Percentiles rank a stretch among this genome's conserved stretches.
Evolutionary conservation across 768 basidiomycete genomes (phyloP).

Genomic region (Mycena kentingensis): DNA sequence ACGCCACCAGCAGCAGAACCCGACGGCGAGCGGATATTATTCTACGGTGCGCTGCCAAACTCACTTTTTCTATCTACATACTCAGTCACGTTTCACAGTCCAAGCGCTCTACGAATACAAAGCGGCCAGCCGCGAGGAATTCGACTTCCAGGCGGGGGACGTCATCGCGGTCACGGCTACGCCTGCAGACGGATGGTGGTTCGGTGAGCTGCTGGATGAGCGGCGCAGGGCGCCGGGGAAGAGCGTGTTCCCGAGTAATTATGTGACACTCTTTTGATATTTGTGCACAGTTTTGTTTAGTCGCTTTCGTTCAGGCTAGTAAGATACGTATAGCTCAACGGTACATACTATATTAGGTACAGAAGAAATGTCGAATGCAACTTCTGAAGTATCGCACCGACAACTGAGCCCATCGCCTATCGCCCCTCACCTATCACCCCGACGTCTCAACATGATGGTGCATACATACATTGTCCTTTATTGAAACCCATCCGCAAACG

Average conservation of each 20-base stretch:
- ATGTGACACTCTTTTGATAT: conserved; percentile 71
- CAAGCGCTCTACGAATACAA: conserved; percentile 89
- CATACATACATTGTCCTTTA: too few species aligned
- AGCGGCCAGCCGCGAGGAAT: conserved; percentile 87
- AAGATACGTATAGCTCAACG: too few species aligned
- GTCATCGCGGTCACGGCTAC: conserved; percentile 94
- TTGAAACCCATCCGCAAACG: too few species aligned
- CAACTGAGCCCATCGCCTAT: too few species aligned
- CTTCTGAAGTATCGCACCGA: too few species aligned
- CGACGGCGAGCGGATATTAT: conserved; percentile 78
- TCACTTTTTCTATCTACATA: conserved; percentile 4
- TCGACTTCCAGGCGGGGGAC: conserved; percentile 93
- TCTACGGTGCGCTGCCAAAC: conserved; percentile 69
- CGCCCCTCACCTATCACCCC: too few species aligned
- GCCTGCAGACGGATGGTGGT: conserved; percentile 98
- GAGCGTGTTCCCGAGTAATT: conserved; percentile 88
- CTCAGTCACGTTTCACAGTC: conserved; percentile 47
- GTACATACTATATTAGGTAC: too few species aligned
- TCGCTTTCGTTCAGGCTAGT: too few species aligned
- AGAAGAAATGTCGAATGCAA: too few species aligned
- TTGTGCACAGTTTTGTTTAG: too few species aligned
- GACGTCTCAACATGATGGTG: too few species aligned
- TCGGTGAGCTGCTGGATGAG: conserved; percentile 80
- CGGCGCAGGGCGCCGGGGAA: conserved; percentile 67
- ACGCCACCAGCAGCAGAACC: conserved; percentile 49